Evolutionary conservation across 176 grass and related monocot genomes (phyloP), one percentile per base, ranked within the genome.

Genomic region (Oryza coarctata): DNA sequence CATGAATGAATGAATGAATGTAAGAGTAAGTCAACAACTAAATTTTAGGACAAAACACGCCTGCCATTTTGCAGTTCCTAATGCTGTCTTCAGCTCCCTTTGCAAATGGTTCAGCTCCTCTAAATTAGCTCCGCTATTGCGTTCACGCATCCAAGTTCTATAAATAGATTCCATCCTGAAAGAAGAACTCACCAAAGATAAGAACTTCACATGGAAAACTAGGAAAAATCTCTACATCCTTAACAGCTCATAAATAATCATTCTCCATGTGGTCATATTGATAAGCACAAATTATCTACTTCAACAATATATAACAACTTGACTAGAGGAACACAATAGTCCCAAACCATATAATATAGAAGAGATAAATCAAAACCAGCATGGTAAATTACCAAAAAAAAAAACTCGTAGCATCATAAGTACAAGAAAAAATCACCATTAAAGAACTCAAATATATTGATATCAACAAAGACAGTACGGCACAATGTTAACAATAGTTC

Each of bases 1-100:
- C 40, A 70, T 18, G 32, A 82, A 69, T 39, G 38, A 39, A 38
- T 38, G 35, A 38, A 39, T 50, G 50, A 78, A 69, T 50, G 50
- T 43, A 33, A 15, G 29, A 55, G 55, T 12, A 60, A 68, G 63
- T 65, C 20, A 62, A 44, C 63, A 78, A 32, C 29, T 78, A 77
- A 73, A 74, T 43, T 70, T 49, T 45, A 68, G 55, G 8, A 65
- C 63, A 69, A 86, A 55, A 58, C 77, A 23, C 27, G 90, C 95
- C 95, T 97, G 95, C 95, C 95, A 97, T 80, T 97, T 97, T 74
- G 95, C 92, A 68, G 92, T 94, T 65, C 92, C 92, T 82, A 97
- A 80, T 86, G 90, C 86, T 82, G 83, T 90, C 58, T 86, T 88
- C 15, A 97, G 81, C 68, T 97, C 92, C 62, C 90, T 91, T 69